These are phyloP conservation scores for Fusarium annulatum DNA, from an alignment of 2,329 filamentous ascomycete species.

Conservation along the genomic window DNA sequence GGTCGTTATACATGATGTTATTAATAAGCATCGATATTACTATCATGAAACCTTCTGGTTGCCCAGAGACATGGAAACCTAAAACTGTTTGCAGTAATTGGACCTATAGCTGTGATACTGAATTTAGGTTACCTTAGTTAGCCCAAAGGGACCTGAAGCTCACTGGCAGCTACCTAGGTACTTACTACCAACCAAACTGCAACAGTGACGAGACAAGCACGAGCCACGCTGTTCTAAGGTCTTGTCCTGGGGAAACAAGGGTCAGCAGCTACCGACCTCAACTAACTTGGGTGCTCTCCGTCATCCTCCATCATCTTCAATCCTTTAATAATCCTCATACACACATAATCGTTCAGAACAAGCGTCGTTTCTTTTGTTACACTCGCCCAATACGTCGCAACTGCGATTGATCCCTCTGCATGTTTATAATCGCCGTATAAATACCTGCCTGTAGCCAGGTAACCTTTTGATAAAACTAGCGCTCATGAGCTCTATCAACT, in stretches of 20 bases:
- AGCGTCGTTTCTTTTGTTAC: background rate
- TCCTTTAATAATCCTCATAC: background rate
- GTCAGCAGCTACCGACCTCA: conserved; percentile 12
- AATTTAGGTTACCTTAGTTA: background rate
- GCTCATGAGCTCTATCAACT: conserved; percentile 25
- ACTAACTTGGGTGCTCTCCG: background rate
- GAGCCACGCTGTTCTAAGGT: conserved; percentile 32
- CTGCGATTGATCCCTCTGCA: conserved; percentile 10
- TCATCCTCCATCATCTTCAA: conserved; percentile 22
- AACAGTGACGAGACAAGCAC: conserved; percentile 32
- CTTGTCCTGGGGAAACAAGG: conserved; percentile 8
- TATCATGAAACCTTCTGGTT: background rate
- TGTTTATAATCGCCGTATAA: background rate
- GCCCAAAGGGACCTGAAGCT: background rate
- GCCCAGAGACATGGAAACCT: background rate
- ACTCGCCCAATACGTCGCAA: background rate
- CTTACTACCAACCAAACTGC: conserved; percentile 11
- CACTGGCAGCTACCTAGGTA: background rate
- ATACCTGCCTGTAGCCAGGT: conserved; percentile 12
- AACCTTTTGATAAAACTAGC: conserved; percentile 20
- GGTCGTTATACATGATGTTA: background rate
- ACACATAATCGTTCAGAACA: background rate
- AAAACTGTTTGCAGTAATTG: background rate
- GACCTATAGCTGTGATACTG: background rate
- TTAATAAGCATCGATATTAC: background rate